Conservation (phyloP, 2,329 filamentous ascomycete genomes). For the Pochonia chlamydosporia region DNA sequence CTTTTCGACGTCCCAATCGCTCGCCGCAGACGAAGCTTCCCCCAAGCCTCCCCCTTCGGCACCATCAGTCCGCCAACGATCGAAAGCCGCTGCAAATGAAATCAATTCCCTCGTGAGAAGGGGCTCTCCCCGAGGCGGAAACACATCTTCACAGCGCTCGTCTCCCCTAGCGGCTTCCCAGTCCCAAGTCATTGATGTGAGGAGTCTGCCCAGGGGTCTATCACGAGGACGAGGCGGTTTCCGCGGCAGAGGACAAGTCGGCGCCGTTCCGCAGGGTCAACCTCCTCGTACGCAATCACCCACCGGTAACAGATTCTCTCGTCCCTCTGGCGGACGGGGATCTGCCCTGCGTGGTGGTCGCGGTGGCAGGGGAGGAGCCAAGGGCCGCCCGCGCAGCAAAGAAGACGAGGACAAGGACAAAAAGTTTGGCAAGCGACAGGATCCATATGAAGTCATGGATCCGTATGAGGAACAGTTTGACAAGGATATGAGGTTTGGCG, state of each 20-base stretch:
- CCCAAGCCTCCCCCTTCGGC: constrained; percentile 14
- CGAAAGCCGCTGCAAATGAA: constrained; percentile 27
- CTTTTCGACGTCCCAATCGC: constrained; percentile 31
- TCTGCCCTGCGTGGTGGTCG: constrained; percentile 10
- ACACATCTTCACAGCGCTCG: background rate
- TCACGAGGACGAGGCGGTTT: constrained; percentile 20
- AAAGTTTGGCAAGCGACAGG: constrained; percentile 14
- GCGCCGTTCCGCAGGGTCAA: constrained; percentile 1
- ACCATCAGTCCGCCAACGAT: constrained; percentile 22
- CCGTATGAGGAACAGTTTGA: constrained; percentile 29
- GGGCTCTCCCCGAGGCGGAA: background rate
- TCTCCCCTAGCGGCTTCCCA: constrained; percentile 9
- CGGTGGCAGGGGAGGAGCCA: constrained; percentile 14
- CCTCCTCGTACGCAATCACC: constrained; percentile 5
- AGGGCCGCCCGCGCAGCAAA: constrained; percentile 16
- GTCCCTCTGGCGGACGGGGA: constrained; percentile 5
- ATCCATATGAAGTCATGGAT: constrained; percentile 22
- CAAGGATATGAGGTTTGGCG: constrained; percentile 28
- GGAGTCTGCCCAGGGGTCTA: constrained; percentile 27
- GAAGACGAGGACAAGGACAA: constrained; percentile 18
- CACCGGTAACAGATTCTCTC: constrained; percentile 14
- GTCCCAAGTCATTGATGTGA: constrained; percentile 33
- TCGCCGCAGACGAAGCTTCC: constrained; percentile 21
- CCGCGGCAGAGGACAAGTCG: constrained; percentile 12
- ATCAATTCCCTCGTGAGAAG: constrained; percentile 24